Evolutionary conservation across 768 basidiomycete genomes (phyloP).

Genomic region (Xanthoconium stramineum): DNA sequence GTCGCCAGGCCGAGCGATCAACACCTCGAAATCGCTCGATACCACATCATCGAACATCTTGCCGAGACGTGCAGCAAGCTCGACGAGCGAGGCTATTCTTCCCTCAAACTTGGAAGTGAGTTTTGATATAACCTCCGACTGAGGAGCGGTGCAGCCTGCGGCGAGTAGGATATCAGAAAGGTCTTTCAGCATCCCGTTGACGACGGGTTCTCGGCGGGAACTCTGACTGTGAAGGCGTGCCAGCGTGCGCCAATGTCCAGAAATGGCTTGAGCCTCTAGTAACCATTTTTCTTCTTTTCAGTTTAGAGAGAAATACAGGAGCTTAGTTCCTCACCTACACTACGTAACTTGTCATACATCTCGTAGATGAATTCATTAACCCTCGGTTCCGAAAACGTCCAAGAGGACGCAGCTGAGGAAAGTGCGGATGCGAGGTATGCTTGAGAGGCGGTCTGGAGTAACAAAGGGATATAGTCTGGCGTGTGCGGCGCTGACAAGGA

Average conservation of each 20-base stretch:
- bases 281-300: neutral
- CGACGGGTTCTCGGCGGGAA: neutral
- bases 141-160: neutral
- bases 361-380: too few species aligned
- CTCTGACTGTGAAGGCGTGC: neutral
- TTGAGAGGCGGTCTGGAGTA: too few species aligned
- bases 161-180: neutral
- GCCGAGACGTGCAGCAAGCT: neutral
- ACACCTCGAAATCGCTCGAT: too few species aligned
- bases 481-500: too few species aligned
- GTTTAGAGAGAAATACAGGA: neutral
- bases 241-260: neutral
- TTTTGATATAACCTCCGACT: neutral
- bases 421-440: too few species aligned
- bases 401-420: too few species aligned
- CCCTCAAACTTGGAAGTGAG: neutral
- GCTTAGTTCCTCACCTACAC: neutral
- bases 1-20: too few species aligned
- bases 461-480: too few species aligned
- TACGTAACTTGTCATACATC: too few species aligned
- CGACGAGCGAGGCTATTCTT: neutral
- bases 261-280: neutral
- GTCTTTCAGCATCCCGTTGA: neutral
- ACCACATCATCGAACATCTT: neutral
- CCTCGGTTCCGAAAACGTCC: too few species aligned